phyloP scores from a whole-genome alignment of 768 basidiomycete genomes.

The Gloeopeniophorella convolvens region DNA sequence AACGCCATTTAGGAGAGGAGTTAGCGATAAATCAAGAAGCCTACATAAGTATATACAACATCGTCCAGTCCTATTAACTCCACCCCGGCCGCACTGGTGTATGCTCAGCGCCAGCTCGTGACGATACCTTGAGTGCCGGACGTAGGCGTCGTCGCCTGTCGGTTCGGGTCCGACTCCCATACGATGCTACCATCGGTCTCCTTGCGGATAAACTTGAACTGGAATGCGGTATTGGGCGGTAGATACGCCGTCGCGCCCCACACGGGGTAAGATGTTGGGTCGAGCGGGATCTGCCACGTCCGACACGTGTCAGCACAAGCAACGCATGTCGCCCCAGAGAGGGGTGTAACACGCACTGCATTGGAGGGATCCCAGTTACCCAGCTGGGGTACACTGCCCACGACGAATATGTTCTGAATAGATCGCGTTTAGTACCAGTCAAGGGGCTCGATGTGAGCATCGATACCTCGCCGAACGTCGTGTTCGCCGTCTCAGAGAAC shows the following conservation, averaged over 20 bases:
- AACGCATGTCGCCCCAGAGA: background rate
- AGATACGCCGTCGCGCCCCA: constrained; percentile 49
- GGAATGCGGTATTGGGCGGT: constrained; percentile 42
- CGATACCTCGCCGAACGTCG: constrained; percentile 49
- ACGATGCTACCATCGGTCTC: constrained; percentile 43
- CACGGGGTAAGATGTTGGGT: constrained; percentile 44
- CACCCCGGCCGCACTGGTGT: constrained; percentile 24
- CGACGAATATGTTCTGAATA: constrained; percentile 51
- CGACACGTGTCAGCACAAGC: constrained; percentile 6
- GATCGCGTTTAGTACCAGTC: constrained; percentile 3
- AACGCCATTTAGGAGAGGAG: too few relatives aligned
- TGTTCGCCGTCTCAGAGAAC: constrained; percentile 51
- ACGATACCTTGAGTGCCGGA: constrained; percentile 30
- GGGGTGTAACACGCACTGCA: constrained; percentile 32
- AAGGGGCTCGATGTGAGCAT: background rate
- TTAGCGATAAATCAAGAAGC: too few relatives aligned
- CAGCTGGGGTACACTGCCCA: constrained; percentile 49
- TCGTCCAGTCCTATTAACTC: constrained; percentile 24
- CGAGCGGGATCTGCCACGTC: constrained; percentile 41
- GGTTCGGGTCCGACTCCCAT: constrained; percentile 61
- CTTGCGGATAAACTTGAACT: constrained; percentile 59
- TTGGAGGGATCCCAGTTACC: constrained; percentile 44
- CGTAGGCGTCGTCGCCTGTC: constrained; percentile 36
- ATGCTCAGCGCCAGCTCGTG: constrained; percentile 38
- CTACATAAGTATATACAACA: constrained; percentile 20